Evolutionary conservation across 2,329 filamentous ascomycete species (phyloP).

Genomic region (Aspergillus udagawae): DNA sequence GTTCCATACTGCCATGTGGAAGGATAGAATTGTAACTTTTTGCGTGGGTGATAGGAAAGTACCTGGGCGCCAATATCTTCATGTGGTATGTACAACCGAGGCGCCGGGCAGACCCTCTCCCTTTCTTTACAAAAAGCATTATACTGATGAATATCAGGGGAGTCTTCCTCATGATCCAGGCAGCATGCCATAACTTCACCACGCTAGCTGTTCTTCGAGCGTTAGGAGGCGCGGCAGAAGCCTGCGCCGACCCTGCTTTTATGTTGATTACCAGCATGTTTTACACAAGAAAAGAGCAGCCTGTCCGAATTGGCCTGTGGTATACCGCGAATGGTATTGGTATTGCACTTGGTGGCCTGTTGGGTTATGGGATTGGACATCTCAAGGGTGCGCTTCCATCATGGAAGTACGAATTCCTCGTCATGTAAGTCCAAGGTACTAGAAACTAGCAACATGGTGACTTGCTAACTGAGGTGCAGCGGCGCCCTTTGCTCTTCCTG

Average conservation of each 20-base stretch:
- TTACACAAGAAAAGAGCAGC: constrained; percentile 61
- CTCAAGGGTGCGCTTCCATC: constrained; percentile 54
- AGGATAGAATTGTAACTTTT: background rate
- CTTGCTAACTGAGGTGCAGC: constrained; percentile 16
- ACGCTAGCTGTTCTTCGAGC: constrained; percentile 55
- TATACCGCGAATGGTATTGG: constrained; percentile 58
- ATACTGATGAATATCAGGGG: constrained; percentile 29
- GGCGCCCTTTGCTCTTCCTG: constrained; percentile 55
- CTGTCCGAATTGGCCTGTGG: constrained; percentile 57
- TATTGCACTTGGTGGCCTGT: constrained; percentile 55
- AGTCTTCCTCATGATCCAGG: constrained; percentile 50
- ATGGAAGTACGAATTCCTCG: constrained; percentile 66
- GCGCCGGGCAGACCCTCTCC: background rate
- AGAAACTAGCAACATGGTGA: background rate
- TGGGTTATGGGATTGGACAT: constrained; percentile 59
- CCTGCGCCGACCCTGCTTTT: constrained; percentile 56
- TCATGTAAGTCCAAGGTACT: constrained; percentile 42
- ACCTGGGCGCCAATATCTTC: constrained; percentile 56
- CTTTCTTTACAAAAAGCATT: background rate
- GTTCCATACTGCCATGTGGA: too few species aligned
- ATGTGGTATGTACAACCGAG: constrained; percentile 39
- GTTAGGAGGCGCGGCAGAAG: constrained; percentile 55
- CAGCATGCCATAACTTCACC: constrained; percentile 52
- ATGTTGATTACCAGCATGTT: constrained; percentile 65
- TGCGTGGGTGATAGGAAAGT: constrained; percentile 37